A percentile compares a stretch with the other conserved stretches of the same genome.
Conservation (phyloP, 2,329 filamentous ascomycete species). For the Botryotinia calthae region DNA sequence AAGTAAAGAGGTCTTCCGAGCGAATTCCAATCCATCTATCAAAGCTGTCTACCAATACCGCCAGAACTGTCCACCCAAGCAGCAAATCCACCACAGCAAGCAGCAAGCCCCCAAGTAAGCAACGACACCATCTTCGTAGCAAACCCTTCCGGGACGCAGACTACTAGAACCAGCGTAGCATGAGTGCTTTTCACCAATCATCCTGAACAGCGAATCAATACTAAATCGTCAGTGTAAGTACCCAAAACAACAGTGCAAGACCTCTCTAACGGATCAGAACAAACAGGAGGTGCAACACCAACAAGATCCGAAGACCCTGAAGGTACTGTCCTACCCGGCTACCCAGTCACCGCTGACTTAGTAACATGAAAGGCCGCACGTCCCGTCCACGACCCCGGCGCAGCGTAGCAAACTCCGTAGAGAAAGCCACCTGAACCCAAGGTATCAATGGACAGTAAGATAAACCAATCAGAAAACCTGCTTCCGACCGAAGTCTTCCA, state of each 20-base stretch:
- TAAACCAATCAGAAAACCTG: slow-evolving; percentile 1
- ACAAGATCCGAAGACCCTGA: not conserved
- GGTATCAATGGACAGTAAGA: slow-evolving; percentile 12
- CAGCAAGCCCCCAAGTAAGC: slow-evolving; percentile 7
- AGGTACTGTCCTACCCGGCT: not conserved
- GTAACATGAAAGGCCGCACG: not conserved
- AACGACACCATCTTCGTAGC: not conserved
- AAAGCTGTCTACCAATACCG: not conserved
- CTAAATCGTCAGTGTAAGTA: not conserved
- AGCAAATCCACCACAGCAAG: not conserved
- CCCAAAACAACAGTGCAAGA: not conserved
- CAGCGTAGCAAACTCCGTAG: not conserved
- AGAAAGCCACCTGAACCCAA: slow-evolving; percentile 10
- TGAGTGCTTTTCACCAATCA: slow-evolving; percentile 2
- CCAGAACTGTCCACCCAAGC: not conserved
- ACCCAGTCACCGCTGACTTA: slow-evolving; percentile 7
- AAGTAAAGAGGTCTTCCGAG: not conserved
- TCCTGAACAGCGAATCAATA: not conserved
- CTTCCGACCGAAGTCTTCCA: slow-evolving; percentile 10
- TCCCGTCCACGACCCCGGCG: slow-evolving; percentile 12
- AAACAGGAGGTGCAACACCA: not conserved
- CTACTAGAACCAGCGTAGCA: slow-evolving; percentile 11
- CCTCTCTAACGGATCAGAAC: slow-evolving; percentile 13
- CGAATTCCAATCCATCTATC: not conserved
- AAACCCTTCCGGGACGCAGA: not conserved